A percentile compares a stretch with the other conserved stretches of the same genome.
Conservation (phyloP, 441 rosid genomes). For the Populus hybrid region DNA sequence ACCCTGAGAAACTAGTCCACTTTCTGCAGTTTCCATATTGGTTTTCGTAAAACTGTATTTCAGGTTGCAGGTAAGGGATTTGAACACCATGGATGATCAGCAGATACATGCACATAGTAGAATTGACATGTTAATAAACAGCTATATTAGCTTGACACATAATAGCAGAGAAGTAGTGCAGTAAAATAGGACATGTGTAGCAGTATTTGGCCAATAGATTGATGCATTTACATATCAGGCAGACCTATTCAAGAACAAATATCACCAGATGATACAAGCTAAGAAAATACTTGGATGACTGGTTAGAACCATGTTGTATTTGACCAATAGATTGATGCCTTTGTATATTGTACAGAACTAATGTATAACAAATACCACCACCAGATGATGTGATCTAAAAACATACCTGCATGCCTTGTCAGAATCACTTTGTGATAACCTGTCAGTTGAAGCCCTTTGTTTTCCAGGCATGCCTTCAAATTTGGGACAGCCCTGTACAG, state of each 20-base stretch:
- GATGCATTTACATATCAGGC: neutral
- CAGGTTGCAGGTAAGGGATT: conserved; percentile 13
- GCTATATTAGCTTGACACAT: neutral
- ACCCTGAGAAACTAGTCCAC: conserved; percentile 35
- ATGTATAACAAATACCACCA: neutral
- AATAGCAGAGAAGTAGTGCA: neutral
- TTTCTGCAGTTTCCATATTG: conserved; percentile 30
- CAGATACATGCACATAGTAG: neutral
- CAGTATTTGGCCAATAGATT: neutral
- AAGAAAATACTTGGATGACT: neutral
- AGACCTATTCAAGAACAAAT: neutral
- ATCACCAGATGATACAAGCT: neutral
- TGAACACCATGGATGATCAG: neutral
- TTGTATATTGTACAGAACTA: neutral
- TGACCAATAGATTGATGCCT: neutral
- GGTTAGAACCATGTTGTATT: neutral
- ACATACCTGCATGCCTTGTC: conserved; percentile 47
- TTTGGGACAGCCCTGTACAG: conserved; percentile 22
- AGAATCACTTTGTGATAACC: conserved; percentile 27
- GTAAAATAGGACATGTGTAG: neutral
- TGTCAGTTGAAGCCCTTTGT: conserved; percentile 34
- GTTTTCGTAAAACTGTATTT: conserved; percentile 33
- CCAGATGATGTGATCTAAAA: neutral
- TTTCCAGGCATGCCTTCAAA: conserved; percentile 21
- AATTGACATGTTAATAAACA: neutral